Conservation (phyloP, 257 asterid species). For the Rhazya stricta region DNA sequence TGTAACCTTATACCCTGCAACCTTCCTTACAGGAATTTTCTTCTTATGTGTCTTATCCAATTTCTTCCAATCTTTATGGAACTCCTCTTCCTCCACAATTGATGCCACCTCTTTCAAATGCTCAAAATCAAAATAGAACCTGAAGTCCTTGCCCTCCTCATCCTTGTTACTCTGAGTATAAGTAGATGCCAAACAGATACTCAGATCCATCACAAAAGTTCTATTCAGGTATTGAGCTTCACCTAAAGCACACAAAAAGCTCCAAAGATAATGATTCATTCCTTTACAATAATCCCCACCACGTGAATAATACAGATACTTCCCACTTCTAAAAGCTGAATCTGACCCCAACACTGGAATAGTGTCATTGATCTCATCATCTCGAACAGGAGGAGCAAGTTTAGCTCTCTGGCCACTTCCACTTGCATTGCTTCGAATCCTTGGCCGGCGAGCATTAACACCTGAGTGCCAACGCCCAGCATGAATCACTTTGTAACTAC, state of each 20-base stretch:
- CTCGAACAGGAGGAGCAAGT: constrained; percentile 41
- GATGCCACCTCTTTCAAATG: constrained; percentile 76
- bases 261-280: constrained; percentile 90
- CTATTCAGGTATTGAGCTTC: constrained; percentile 88
- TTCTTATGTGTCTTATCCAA: constrained; percentile 65
- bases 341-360: constrained; percentile 67
- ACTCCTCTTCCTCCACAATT: constrained; percentile 74
- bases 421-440: constrained; percentile 29
- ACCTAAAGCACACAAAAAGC: constrained; percentile 91
- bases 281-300: constrained; percentile 97
- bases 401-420: constrained; percentile 32
- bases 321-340: constrained; percentile 68
- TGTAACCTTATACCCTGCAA: constrained; percentile 54
- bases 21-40: constrained; percentile 60
- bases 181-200: constrained; percentile 69
- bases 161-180: constrained; percentile 63
- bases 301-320: constrained; percentile 79
- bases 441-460: constrained; percentile 70
- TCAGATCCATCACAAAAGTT: constrained; percentile 90
- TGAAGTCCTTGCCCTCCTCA: constrained; percentile 84
- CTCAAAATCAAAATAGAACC: constrained; percentile 91
- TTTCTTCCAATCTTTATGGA: constrained; percentile 70
- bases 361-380: constrained; percentile 86
- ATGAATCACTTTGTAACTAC: constrained; percentile 59
- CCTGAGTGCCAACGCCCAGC: constrained; percentile 95